A percentile compares a stretch with the other conserved stretches of the same genome.
Evolutionary conservation across 352 stramenopile species (phyloP).

Genomic region (Elongisporangium senticosum): DNA sequence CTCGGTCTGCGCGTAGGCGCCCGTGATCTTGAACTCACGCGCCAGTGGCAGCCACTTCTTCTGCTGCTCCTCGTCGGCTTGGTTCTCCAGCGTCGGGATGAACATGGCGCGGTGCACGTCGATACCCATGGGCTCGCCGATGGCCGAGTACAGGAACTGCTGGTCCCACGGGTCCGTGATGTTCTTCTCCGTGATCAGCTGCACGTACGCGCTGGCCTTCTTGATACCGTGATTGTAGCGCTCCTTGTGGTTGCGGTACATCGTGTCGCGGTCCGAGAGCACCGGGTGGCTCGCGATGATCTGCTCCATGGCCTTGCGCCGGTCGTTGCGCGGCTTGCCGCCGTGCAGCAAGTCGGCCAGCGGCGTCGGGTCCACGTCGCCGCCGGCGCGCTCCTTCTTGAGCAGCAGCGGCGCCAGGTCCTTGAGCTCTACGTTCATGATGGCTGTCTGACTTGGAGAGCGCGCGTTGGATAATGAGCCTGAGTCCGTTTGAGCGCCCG

Average conservation of each 20-base stretch:
- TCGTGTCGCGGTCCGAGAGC: conserved; percentile 33
- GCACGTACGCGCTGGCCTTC: conserved; percentile 34
- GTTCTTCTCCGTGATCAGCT: conserved; percentile 23
- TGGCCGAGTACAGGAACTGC: conserved; percentile 29
- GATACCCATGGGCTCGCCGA: conserved; percentile 39
- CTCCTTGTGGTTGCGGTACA: conserved; percentile 38
- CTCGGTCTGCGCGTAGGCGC: conserved; percentile 95
- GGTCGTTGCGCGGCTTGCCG: conserved; percentile 23
- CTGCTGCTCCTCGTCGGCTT: conserved; percentile 51
- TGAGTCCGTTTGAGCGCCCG: too few species aligned
- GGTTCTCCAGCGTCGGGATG: conserved; percentile 60
- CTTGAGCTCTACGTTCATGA: conserved; percentile 34
- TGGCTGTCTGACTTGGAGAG: too few species aligned
- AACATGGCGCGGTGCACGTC: conserved; percentile 68
- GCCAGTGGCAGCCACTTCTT: conserved; percentile 61
- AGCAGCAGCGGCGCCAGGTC: conserved; percentile 51
- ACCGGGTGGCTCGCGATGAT: conserved; percentile 34
- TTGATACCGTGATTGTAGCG: conserved; percentile 20
- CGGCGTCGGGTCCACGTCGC: conserved; percentile 29
- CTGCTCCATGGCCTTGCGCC: conserved; percentile 33
- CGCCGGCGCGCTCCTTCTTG: conserved; percentile 47
- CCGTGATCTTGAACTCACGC: conserved; percentile 59
- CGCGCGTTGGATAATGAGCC: too few species aligned
- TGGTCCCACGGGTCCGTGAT: conserved; percentile 28
- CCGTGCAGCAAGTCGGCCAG: conserved; percentile 31